Conservation (phyloP, 306 rosid species). For the Lathyrus sativus region DNA sequence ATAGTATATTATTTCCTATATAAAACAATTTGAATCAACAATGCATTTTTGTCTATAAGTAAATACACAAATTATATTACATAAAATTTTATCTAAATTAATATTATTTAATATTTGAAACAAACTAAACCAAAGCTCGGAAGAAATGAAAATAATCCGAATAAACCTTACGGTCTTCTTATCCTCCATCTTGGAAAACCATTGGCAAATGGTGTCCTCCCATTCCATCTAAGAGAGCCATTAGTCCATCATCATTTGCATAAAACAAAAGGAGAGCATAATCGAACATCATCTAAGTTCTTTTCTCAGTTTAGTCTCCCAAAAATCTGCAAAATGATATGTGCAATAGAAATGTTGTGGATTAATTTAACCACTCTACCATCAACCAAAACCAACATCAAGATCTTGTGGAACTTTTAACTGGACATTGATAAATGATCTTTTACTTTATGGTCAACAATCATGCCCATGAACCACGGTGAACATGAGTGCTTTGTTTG, state of each 20-base stretch:
- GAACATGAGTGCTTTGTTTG: conserved; percentile 31
- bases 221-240: conserved; percentile 14
- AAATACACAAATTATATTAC: too few relatives aligned
- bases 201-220: background rate
- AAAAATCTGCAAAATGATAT: background rate
- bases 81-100: too few relatives aligned
- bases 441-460: conserved; percentile 19
- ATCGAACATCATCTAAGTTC: conserved; percentile 20
- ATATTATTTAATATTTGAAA: too few relatives aligned
- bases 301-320: conserved; percentile 28
- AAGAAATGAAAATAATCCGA: too few relatives aligned
- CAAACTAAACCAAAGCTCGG: too few relatives aligned
- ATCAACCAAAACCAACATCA: conserved; percentile 22
- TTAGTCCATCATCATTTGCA: conserved; percentile 3
- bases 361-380: conserved; percentile 12
- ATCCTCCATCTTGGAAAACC: conserved; percentile 10
- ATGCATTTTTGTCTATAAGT: too few relatives aligned
- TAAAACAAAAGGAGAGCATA: conserved; percentile 13
- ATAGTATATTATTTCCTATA: too few relatives aligned
- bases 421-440: conserved; percentile 15
- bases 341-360: conserved; percentile 11
- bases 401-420: conserved; percentile 24
- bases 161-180: background rate
- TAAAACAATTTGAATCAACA: too few relatives aligned
- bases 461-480: conserved; percentile 23